Evolutionary conservation across 176 grass and related monocot genomes (phyloP).

Genomic region (Musa troglodytarum): DNA sequence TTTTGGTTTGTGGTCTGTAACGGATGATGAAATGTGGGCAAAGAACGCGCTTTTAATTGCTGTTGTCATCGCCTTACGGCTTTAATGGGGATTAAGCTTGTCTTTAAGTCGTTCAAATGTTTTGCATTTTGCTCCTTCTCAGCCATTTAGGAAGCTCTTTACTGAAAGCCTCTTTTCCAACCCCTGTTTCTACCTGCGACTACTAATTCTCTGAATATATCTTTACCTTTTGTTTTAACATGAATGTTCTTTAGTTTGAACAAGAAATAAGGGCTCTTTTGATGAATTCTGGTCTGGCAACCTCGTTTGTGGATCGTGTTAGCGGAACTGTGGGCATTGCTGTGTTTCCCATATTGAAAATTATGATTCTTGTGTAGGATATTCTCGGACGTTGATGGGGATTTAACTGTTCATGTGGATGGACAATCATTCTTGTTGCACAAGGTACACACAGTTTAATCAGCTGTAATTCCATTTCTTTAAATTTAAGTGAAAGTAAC

Average conservation of each 20-base stretch:
- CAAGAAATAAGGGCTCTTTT: no score
- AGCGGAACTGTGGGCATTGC: not conserved
- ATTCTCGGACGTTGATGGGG: conserved; percentile 89
- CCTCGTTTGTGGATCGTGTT: no score
- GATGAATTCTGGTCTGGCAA: no score
- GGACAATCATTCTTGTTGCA: conserved; percentile 80
- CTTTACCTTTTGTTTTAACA: no score
- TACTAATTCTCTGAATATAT: no score
- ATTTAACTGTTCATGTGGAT: conserved; percentile 64
- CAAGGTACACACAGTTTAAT: conserved; percentile 37
- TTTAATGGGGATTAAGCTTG: not conserved
- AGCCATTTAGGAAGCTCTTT: no score
- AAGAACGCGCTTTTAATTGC: not conserved
- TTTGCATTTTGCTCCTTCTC: no score
- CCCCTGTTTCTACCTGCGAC: no score
- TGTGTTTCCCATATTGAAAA: conserved; percentile 16
- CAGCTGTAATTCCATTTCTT: not conserved
- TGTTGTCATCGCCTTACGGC: no score
- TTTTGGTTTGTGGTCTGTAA: not conserved
- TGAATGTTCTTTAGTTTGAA: no score
- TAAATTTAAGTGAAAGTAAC: no score
- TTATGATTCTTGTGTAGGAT: conserved; percentile 47
- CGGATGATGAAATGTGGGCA: not conserved
- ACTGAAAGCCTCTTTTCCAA: no score
- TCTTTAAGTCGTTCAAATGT: not conserved